Evolutionary conservation across 2,329 filamentous ascomycete genomes (phyloP).

Genomic region (Hymenoscyphus linearis): DNA sequence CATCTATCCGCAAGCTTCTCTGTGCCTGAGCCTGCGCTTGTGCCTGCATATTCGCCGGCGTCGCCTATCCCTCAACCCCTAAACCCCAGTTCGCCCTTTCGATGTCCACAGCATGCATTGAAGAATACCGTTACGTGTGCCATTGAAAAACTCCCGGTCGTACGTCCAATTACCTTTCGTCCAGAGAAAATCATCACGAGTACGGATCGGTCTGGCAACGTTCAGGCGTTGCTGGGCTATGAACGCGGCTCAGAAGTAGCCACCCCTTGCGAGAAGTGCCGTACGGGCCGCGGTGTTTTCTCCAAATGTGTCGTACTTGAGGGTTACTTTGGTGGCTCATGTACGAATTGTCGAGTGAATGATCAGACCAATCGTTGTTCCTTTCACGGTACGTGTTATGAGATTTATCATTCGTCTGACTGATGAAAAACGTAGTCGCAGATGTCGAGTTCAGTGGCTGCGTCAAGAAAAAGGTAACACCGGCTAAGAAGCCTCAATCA

Average conservation of each 20-base stretch:
- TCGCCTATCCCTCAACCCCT: neutral
- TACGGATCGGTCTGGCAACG: neutral
- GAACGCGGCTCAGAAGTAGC: neutral
- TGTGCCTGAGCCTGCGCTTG: too few relatives aligned
- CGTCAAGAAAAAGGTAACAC: neutral
- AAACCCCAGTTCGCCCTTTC: neutral
- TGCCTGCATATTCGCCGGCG: neutral
- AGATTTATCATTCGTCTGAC: neutral
- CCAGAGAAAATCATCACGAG: neutral
- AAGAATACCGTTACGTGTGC: neutral
- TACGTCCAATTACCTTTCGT: neutral
- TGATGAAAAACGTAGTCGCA: neutral
- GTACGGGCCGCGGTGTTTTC: neutral
- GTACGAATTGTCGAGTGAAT: neutral
- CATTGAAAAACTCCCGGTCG: neutral
- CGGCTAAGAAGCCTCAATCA: neutral
- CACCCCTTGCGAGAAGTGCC: neutral
- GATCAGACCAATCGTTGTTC: neutral
- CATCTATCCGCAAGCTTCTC: neutral
- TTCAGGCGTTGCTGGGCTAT: neutral
- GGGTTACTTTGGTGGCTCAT: neutral
- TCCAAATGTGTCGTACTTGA: neutral
- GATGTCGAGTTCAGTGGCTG: neutral
- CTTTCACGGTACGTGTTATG: neutral
- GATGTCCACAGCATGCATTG: neutral